Evolutionary conservation across 768 basidiomycete genomes (phyloP).

Genomic region (Dentipellis sp.): DNA sequence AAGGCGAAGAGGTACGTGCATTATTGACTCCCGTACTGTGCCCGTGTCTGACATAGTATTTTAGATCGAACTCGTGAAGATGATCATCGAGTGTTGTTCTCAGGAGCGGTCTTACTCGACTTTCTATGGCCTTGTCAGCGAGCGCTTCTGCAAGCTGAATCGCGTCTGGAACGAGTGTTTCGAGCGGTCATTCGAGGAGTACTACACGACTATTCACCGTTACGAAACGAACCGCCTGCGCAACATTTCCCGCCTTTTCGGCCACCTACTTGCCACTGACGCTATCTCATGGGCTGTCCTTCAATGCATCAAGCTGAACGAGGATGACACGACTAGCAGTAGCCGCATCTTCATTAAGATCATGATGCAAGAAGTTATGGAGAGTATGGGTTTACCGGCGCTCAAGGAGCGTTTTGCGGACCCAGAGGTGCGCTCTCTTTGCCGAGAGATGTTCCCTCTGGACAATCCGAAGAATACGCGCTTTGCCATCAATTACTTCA

Average conservation of each 20-base stretch:
- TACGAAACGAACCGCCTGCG: conserved; percentile 98
- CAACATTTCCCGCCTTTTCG: conserved; percentile 96
- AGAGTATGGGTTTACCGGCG: conserved; percentile 81
- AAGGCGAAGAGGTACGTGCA: conserved; percentile 86
- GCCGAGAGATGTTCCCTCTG: conserved; percentile 86
- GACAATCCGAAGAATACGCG: conserved; percentile 96
- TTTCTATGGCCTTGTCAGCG: conserved; percentile 95
- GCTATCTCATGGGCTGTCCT: conserved; percentile 85
- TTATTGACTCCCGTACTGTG: background rate
- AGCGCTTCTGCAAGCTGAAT: conserved; percentile 95
- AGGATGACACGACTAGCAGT: conserved; percentile 94
- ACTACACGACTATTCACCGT: conserved; percentile 95
- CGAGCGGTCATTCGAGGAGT: conserved; percentile 79
- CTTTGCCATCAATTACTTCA: conserved; percentile 97
- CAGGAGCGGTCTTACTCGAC: conserved; percentile 96
- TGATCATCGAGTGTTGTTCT: conserved; percentile 99
- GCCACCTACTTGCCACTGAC: conserved; percentile 81
- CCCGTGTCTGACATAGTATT: background rate
- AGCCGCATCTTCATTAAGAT: conserved; percentile 98
- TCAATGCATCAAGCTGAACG: conserved; percentile 83
- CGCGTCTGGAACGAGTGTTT: conserved; percentile 88
- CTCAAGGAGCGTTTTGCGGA: conserved; percentile 90
- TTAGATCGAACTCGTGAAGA: conserved; percentile 92
- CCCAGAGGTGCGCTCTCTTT: conserved; percentile 64
- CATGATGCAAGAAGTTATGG: conserved; percentile 90